Conservation (phyloP, 306 rosid genomes). For the Geum urbanum region DNA sequence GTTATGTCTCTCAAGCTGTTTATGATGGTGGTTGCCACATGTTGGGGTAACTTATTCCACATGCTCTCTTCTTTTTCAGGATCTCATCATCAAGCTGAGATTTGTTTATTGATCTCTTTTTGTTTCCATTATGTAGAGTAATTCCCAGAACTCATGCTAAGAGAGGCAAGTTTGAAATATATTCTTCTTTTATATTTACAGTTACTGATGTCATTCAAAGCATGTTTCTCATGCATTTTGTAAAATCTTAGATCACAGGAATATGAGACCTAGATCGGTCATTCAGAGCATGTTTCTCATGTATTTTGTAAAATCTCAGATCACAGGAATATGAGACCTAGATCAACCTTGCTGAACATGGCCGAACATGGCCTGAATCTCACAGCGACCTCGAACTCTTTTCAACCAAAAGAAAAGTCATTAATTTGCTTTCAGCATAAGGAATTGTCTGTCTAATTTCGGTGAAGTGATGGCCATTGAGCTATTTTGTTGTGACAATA, state of each 20-base stretch:
- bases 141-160: constrained; percentile 85
- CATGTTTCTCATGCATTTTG: not conserved
- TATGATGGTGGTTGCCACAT: constrained; percentile 96
- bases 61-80: not conserved
- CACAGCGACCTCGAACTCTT: too few relatives aligned
- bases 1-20: constrained; percentile 79
- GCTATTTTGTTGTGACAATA: too few relatives aligned
- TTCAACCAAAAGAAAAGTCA: too few relatives aligned
- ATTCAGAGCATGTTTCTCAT: not conserved
- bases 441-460: too few relatives aligned
- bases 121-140: constrained; percentile 45
- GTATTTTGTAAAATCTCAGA: constrained; percentile 28
- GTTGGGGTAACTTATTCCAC: constrained; percentile 51
- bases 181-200: not conserved
- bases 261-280: too few relatives aligned
- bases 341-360: too few relatives aligned
- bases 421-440: too few relatives aligned
- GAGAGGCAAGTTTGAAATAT: constrained; percentile 51
- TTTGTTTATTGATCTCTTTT: not conserved
- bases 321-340: constrained; percentile 41
- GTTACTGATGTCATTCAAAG: not conserved
- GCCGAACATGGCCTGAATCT: too few relatives aligned
- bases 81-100: not conserved
- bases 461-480: too few relatives aligned
- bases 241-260: constrained; percentile 59